Conservation (phyloP, 2,329 filamentous ascomycete species). For the Colletotrichum lindemuthianum region DNA sequence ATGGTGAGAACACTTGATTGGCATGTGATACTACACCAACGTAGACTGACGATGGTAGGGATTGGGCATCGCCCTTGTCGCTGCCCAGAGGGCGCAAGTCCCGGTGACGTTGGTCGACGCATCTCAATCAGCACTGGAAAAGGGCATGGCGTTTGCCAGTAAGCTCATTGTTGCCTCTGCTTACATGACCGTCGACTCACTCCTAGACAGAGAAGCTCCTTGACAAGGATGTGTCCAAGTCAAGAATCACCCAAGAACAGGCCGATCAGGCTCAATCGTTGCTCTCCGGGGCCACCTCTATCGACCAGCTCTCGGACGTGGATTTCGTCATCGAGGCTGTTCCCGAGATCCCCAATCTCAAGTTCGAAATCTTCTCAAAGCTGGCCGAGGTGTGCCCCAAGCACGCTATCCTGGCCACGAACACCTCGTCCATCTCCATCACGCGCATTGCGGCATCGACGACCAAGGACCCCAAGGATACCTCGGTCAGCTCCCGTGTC, state of each 20-base stretch:
- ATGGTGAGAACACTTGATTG: conserved; percentile 71
- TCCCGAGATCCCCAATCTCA: conserved; percentile 88
- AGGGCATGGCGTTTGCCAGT: conserved; percentile 91
- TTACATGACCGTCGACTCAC: conserved; percentile 3
- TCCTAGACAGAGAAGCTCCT: conserved; percentile 80
- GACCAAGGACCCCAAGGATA: conserved; percentile 79
- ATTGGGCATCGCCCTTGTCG: conserved; percentile 93
- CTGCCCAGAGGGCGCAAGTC: conserved; percentile 83
- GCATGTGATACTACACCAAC: conserved; percentile 47
- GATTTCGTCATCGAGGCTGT: conserved; percentile 99
- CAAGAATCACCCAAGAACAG: conserved; percentile 83
- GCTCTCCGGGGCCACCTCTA: conserved; percentile 74
- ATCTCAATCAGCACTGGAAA: conserved; percentile 85
- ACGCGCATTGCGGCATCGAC: conserved; percentile 94
- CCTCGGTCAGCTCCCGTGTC: conserved; percentile 84
- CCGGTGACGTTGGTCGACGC: conserved; percentile 88
- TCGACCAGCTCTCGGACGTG: conserved; percentile 81
- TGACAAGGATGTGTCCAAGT: conserved; percentile 90
- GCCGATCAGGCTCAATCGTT: conserved; percentile 78
- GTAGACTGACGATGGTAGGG: conserved; percentile 66
- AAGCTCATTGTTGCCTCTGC: conserved; percentile 40
- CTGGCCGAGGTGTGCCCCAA: conserved; percentile 83
- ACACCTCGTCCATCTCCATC: conserved; percentile 98
- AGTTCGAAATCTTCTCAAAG: conserved; percentile 85
- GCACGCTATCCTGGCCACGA: conserved; percentile 93